These are phyloP conservation scores for Uromyces viciae-fabae DNA, from an alignment of 1,284 basidiomycete species.

Conservation along the genomic window DNA sequence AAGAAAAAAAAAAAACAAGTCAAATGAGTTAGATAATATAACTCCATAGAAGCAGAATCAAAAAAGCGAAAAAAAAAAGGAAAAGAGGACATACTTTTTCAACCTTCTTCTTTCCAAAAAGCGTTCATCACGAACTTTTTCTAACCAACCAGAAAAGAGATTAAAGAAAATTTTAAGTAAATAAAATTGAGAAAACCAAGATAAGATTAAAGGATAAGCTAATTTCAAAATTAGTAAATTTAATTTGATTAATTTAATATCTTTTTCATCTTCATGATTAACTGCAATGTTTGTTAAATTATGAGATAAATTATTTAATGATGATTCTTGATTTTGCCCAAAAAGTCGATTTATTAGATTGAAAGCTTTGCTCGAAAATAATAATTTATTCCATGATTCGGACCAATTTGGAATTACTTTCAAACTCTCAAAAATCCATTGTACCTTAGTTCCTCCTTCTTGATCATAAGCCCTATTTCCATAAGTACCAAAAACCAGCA, in stretches of 20 bases:
- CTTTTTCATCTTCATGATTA: neutral
- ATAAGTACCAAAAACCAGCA: neutral
- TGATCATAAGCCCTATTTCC: neutral
- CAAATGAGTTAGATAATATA: neutral
- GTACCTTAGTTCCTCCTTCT: neutral
- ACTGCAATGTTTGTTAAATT: neutral
- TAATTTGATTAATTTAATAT: neutral
- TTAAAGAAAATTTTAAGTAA: slow-evolving; percentile 2
- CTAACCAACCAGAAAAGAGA: slow-evolving; percentile 27
- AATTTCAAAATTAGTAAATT: neutral
- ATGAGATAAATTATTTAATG: neutral
- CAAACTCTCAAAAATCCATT: neutral
- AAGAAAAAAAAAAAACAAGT: neutral
- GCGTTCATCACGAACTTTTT: slow-evolving; percentile 43
- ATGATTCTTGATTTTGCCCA: neutral
- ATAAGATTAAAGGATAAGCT: slow-evolving; percentile 27
- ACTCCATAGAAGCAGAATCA: too few species aligned
- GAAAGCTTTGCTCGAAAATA: neutral
- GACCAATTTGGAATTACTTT: neutral
- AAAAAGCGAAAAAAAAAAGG: neutral
- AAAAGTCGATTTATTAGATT: too few species aligned
- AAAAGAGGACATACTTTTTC: slow-evolving; percentile 19
- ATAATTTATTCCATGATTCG: too few species aligned
- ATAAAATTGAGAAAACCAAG: slow-evolving; percentile 18
- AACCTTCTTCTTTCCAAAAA: slow-evolving; percentile 35